Evolutionary conservation across 1,284 basidiomycete species (phyloP).

Genomic region (Ceratobasidium sp.): DNA sequence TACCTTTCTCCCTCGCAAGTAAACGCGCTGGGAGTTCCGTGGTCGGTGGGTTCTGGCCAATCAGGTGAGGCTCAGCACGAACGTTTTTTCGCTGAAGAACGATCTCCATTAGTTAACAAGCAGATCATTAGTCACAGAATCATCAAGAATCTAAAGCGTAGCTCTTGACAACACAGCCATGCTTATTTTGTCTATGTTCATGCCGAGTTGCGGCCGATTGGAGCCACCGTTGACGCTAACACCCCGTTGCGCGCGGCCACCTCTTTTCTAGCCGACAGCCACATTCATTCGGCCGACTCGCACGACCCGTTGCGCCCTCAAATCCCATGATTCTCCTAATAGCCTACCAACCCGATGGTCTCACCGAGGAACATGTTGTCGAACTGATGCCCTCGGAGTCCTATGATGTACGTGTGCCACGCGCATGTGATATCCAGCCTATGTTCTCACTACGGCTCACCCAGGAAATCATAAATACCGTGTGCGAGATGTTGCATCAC

Average conservation of each 20-base stretch:
- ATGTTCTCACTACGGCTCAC: background rate
- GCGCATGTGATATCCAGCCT: constrained; percentile 5
- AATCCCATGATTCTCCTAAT: constrained; percentile 22
- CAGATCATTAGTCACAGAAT: background rate
- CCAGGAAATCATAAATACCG: constrained; percentile 29
- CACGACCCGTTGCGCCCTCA: constrained; percentile 4
- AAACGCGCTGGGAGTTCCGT: background rate
- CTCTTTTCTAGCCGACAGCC: background rate
- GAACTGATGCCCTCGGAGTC: constrained; percentile 29
- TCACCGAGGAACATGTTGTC: background rate
- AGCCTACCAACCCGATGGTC: constrained; percentile 31
- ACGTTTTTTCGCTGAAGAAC: background rate
- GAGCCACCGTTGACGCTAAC: background rate
- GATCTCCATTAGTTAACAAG: background rate
- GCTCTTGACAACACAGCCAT: constrained; percentile 10
- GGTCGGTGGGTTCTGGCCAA: constrained; percentile 2
- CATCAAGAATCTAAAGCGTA: background rate
- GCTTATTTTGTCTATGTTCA: background rate
- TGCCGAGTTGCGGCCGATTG: background rate
- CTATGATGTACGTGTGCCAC: constrained; percentile 26
- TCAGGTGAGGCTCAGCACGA: constrained; percentile 18
- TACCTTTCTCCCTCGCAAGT: no score
- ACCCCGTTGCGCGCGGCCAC: background rate
- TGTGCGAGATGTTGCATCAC: constrained; percentile 27
- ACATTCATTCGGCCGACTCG: background rate